Conservation (phyloP, 2,329 filamentous ascomycete genomes). For the Penicillium verrucosum region DNA sequence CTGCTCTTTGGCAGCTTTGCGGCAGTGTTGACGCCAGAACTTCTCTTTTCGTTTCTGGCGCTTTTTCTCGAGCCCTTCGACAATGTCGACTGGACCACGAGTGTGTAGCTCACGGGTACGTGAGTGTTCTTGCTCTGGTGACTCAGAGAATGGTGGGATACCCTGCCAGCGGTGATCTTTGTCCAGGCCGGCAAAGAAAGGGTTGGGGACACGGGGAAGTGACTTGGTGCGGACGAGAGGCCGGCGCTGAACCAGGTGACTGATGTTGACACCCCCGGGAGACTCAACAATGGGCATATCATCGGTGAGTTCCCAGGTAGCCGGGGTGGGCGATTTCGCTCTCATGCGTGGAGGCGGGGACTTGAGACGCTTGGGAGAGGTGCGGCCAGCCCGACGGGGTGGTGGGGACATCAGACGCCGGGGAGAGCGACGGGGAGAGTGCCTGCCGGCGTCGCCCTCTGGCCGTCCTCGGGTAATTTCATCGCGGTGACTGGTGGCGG, state of each 20-base stretch:
- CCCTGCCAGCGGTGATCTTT: constrained; percentile 31
- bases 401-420: constrained; percentile 57
- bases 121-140: constrained; percentile 35
- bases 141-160: constrained; percentile 35
- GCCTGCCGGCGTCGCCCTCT: constrained; percentile 49
- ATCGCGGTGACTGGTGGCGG: constrained; percentile 48
- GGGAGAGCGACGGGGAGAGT: constrained; percentile 58
- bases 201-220: constrained; percentile 72
- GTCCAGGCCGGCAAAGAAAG: constrained; percentile 54
- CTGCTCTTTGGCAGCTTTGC: constrained; percentile 70
- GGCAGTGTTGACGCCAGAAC: constrained; percentile 83
- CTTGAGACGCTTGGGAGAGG: constrained; percentile 64
- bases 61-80: constrained; percentile 93
- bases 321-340: constrained; percentile 47
- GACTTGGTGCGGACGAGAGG: constrained; percentile 77
- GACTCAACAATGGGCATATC: constrained; percentile 41
- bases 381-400: constrained; percentile 48
- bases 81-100: constrained; percentile 93
- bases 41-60: constrained; percentile 90
- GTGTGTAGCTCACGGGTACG: constrained; percentile 60
- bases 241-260: constrained; percentile 59
- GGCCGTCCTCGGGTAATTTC: constrained; percentile 46
- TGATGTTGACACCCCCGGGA: constrained; percentile 52
- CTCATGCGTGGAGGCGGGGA: constrained; percentile 66
- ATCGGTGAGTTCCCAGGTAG: constrained; percentile 40